Evolutionary conservation across 2,329 filamentous ascomycete genomes (phyloP), one percentile per base, ranked within the genome.

Genomic region (Cladosporium sp.): DNA sequence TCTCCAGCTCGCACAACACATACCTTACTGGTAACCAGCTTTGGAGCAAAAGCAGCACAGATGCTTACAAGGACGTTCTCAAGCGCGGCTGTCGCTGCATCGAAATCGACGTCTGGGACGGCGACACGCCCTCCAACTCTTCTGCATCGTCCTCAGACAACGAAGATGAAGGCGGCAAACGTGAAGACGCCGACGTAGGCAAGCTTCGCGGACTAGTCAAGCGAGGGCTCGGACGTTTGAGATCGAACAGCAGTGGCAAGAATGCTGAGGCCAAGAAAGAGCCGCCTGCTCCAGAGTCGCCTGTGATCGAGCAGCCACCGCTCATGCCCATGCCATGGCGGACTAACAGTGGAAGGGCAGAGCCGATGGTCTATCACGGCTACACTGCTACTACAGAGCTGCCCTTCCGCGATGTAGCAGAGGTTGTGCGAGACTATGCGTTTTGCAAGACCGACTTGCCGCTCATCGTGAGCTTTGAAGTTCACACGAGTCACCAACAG

Each of bases 71-170:
- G 64, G 84, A 86, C 68, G 70, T 71, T 12, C 83, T 97, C 12
- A 78, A 83, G 35, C 82, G 85, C 52, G 89, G 90, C 48, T 96
- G 92, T 68, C 85, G 92, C 60, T 97, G 91, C 68, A 91, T 97
- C 47, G 92, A 97, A 71, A 94, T 97, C 56, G 93, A 97, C 68
- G 91, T 97, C 3, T 96, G 92, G 89, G 90, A 97, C 71, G 90
- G 91, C 12, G 78, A 82, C 42, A 68, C 63, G n/a, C 63, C 71
- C 19, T 74, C 75, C 8, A 75, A 71, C 19, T 73, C 74, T 1
- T 68, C 71, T 13, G 68, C 68, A 57, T 74, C 73, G 2, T 74
- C 73, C 55, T 74, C 71, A 3, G 47, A 48, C 7, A 54, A 62
- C 59, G 61, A 66, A 57, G 57, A 64, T 65, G 51, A 72, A 66